Base-by-base conservation (phyloP, 164 flowering plant species). In the Vitis rotundifolia region DNA sequence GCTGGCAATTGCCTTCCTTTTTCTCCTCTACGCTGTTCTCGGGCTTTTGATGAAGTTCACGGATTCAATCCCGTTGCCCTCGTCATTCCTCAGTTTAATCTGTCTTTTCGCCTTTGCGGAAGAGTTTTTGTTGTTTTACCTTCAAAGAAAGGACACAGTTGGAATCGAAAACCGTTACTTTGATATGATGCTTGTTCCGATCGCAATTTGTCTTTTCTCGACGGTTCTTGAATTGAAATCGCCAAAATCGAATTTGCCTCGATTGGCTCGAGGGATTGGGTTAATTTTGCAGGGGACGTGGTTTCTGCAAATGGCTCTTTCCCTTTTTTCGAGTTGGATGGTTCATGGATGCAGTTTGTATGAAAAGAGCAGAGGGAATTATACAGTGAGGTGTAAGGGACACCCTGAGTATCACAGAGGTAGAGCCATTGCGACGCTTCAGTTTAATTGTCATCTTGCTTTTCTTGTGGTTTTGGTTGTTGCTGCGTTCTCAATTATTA, bases 261-360 rank as follows among this genome's bases (percentile, higher is more conserved):
- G 73, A 56, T 59, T 96, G 70, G 92, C 71, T 4, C 89, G 97
- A 14, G 99, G 91, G 66, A 60, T 85, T 19, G 98, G 97, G 59
- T 70, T 96, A 69, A 76, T 91, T 68, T 70, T 86, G 66, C 97
- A 96, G 62, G 99, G 98, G 56, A 87, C 83, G 48, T 96, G 99
- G 99, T 84, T 92, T 75, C 14, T 90, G 54, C 99, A 96, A 72
- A 96, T 93, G 99, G 98, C 94, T 16, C 52, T 93, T 51, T 90
- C 98, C 0, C 90, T 96, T 64, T 91, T 67, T 76, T 80, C 92
- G 3, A 59, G 61, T 68, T 74, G 75, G 82, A 82, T 92, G 2
- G 77, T 84, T 15, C 84, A 86, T 12, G 97, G 94, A 0, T 96
- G 99, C 66, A 58, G 59, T 26, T 74, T 91, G 77, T 78, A 75